Evolutionary conservation across 208 protist species (phyloP).

Genomic region (Leishmania mexicana): DNA sequence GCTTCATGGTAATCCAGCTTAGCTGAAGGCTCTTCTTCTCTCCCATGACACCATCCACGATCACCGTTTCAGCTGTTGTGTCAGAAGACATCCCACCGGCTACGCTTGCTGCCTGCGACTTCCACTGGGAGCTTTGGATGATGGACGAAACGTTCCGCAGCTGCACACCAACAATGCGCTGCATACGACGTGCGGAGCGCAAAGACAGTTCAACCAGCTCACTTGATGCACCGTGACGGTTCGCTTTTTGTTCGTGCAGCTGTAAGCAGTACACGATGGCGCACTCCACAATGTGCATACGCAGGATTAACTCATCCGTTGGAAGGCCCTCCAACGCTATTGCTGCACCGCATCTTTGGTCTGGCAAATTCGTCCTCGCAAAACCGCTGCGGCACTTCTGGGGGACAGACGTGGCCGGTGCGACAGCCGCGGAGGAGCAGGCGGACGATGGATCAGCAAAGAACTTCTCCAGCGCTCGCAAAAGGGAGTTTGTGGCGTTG

Average conservation of each 20-base stretch:
- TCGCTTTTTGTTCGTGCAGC: neutral
- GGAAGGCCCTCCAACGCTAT: neutral
- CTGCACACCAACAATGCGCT: neutral
- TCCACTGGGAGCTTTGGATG: neutral
- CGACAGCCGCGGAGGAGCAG: neutral
- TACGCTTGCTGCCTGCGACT: neutral
- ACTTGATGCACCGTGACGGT: neutral
- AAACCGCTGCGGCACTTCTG: neutral
- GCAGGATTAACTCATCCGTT: neutral
- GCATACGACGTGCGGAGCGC: neutral
- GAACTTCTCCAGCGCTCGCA: conserved; percentile 3
- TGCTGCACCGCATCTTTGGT: neutral
- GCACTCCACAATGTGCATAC: conserved; percentile 6
- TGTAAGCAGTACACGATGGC: conserved; percentile 7
- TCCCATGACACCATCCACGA: neutral
- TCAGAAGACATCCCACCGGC: neutral
- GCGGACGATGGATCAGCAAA: neutral
- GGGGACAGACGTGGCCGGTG: neutral
- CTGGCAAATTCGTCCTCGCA: neutral
- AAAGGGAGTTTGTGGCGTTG: neutral
- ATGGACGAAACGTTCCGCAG: conserved; percentile 4
- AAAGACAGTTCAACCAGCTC: neutral
- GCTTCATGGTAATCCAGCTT: neutral
- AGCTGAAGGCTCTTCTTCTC: conserved; percentile 5
- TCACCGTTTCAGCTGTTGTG: neutral